Percentiles rank a stretch among this genome's conserved stretches.
phyloP scores from a whole-genome alignment of 139 green algal genomes.

The Tetradesmus lagerheimii region DNA sequence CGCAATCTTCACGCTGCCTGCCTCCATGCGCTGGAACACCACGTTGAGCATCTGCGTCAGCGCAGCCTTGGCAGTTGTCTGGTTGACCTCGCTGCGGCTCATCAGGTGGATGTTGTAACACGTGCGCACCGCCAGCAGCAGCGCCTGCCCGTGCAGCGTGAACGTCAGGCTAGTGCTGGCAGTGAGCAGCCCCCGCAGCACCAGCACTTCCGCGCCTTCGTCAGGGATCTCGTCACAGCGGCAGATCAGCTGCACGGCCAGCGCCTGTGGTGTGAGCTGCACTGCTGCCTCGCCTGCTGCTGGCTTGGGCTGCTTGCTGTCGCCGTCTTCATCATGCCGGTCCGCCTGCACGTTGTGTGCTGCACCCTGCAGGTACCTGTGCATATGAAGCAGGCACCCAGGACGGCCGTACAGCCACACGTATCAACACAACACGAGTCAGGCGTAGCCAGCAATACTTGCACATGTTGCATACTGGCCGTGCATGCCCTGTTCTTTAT shows the following conservation, averaged over 20 bases:
- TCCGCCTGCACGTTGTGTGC: slow-evolving; percentile 40
- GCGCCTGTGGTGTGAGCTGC: slow-evolving; percentile 65
- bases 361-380: slow-evolving; percentile 57
- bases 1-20: slow-evolving; percentile 61
- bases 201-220: slow-evolving; percentile 92
- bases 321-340: slow-evolving; percentile 14
- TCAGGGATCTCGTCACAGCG: slow-evolving; percentile 93
- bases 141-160: slow-evolving; percentile 84
- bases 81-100: slow-evolving; percentile 88
- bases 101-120: slow-evolving; percentile 98
- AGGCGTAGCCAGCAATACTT: no score
- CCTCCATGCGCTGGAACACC: slow-evolving; percentile 97
- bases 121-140: slow-evolving; percentile 90
- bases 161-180: slow-evolving; percentile 86
- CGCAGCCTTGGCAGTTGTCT: slow-evolving; percentile 94
- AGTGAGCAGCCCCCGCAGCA: slow-evolving; percentile 93
- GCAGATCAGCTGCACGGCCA: slow-evolving; percentile 88
- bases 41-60: slow-evolving; percentile 98
- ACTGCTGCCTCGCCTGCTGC: not conserved
- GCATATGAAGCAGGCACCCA: not conserved
- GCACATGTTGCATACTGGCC: not conserved
- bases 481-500: not conserved
- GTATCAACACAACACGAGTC: not conserved
- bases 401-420: not conserved
- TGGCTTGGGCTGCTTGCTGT: not conserved